These are phyloP conservation scores for Rosa rugosa DNA, from an alignment of 306 rosid genomes.

Conservation along the genomic window DNA sequence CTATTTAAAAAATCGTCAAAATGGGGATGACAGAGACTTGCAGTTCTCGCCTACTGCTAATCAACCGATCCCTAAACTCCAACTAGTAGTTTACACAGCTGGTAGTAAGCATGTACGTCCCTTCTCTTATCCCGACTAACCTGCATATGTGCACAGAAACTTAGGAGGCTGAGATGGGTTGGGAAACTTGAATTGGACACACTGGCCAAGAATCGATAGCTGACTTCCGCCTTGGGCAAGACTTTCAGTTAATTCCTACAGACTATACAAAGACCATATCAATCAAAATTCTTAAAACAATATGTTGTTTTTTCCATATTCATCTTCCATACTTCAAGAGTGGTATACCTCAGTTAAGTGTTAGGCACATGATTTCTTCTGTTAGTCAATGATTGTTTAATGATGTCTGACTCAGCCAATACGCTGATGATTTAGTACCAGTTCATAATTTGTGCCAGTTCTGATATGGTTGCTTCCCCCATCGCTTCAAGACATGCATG, in stretches of 20 bases:
- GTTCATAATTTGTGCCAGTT: constrained; percentile 67
- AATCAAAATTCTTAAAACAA: not conserved
- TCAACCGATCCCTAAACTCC: not conserved
- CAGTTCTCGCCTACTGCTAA: not conserved
- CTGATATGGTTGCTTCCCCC: constrained; percentile 89
- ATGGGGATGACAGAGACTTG: not conserved
- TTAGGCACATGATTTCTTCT: not conserved
- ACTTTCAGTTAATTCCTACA: constrained; percentile 8
- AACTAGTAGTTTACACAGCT: not conserved
- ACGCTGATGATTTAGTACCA: not conserved
- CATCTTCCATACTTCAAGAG: constrained; percentile 1
- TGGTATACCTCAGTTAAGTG: constrained; percentile 15
- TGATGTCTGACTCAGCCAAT: not conserved
- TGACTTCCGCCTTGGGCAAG: constrained; percentile 1
- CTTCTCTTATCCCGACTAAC: not conserved
- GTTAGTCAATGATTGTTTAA: not conserved
- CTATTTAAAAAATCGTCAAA: not conserved
- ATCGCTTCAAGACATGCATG: constrained; percentile 75
- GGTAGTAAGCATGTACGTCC: not conserved
- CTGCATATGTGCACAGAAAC: constrained; percentile 12
- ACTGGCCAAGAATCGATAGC: constrained; percentile 1
- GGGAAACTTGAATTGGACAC: not conserved
- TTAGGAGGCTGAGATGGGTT: not conserved
- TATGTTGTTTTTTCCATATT: not conserved
- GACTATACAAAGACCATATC: constrained; percentile 16